Base-by-base conservation (phyloP, 2,329 filamentous ascomycete species). In the Neopestalotiopsis sp. region DNA sequence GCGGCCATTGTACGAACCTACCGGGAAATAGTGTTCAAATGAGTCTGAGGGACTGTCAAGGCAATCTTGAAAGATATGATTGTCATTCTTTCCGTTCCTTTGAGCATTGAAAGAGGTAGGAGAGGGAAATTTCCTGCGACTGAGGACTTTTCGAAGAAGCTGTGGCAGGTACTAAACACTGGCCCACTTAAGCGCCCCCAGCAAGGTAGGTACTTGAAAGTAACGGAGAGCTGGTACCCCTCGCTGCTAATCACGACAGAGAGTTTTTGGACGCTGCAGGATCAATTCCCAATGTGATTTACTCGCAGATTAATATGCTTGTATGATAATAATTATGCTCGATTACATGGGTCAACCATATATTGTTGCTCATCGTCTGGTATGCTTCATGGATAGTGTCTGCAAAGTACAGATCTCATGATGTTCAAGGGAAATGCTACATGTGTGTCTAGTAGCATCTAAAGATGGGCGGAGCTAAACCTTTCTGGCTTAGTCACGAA, bases 401-500 rank as follows among this genome's bases (percentile, higher is more conserved):
- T 17, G 34, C 10, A 38, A 38, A 7, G 34, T 38, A 38, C 34
- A 3, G 34, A 38, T 38, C 34, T 38, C 34, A 38, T 38, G 34
- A 3, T 38, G 10, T 3, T 38, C 4, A 3, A 10, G 34, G 34
- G 2, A 38, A 38, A 10, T 10, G 34, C 34, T 38, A 38, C 34
- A 7, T 38, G 34, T 28, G 24, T 28, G 24, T 28, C 24, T 28
- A 2, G 24, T 38, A 38, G 34, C 34, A 7, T 20, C 45, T 49
- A n/a, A 28, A 32, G 12, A 4, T 28, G n/a, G 57, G 12, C 57
- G 20, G 57, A 59, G 57, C 57, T 59, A 24, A 24, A 59, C 57
- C 17, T n/a, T 40, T 57, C 45, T 45, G 64, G 64, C 64, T 66
- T 66, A 62, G 65, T 60, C 65, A 67, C 30, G n/a, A 40, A 30